Conservation (phyloP, 169 alveolate species). For the Babesia bigemina region DNA sequence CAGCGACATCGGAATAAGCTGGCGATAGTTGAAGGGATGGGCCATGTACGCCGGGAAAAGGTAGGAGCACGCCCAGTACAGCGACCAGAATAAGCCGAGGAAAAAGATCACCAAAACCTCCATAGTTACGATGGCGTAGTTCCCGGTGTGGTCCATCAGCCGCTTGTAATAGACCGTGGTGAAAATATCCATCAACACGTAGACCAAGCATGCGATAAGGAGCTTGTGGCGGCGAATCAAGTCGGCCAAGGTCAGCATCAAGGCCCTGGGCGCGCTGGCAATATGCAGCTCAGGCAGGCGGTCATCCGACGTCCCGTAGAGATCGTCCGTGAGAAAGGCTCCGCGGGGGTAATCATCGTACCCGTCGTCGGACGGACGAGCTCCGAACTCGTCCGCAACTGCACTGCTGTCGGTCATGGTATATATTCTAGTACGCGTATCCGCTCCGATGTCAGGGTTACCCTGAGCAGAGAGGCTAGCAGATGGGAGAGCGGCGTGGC, state of each 20-base stretch:
- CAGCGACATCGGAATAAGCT: conserved; percentile 31
- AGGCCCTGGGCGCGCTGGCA: not conserved
- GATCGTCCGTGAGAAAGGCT: not conserved
- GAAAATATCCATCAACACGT: conserved; percentile 59
- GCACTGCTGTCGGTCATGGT: too few relatives aligned
- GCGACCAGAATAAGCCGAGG: not conserved
- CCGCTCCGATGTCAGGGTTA: too few relatives aligned
- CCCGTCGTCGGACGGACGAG: not conserved
- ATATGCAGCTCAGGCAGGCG: not conserved
- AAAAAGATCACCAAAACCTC: conserved; percentile 29
- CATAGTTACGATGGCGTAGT: conserved; percentile 58
- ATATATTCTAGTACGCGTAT: too few relatives aligned
- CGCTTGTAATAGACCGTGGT: conserved; percentile 55
- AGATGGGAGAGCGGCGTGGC: too few relatives aligned
- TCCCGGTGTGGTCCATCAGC: conserved; percentile 64
- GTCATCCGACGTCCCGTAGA: not conserved
- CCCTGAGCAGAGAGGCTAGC: too few relatives aligned
- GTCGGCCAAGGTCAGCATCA: not conserved
- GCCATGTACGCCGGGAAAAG: conserved; percentile 42
- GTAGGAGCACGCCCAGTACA: conserved; percentile 14
- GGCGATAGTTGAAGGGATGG: conserved; percentile 45
- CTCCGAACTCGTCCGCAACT: too few relatives aligned
- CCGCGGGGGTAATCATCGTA: not conserved
- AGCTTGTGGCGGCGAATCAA: not conserved
- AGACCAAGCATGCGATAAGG: conserved; percentile 27